Evolutionary conservation across 768 basidiomycete genomes (phyloP).

Genomic region (Tylopilus subfusipes): DNA sequence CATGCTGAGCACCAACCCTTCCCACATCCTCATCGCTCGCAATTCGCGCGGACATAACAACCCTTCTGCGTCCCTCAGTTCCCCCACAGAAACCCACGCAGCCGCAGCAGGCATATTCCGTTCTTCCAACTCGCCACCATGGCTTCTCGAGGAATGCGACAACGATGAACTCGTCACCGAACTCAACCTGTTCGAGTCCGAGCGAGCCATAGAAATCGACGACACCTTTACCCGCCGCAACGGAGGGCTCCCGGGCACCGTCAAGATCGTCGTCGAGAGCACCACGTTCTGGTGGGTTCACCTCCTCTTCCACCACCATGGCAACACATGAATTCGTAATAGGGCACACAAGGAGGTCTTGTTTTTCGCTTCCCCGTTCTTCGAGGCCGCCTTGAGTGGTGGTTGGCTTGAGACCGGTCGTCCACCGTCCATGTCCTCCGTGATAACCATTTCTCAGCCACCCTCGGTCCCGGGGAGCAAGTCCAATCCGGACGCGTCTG

Average conservation of each 20-base stretch:
- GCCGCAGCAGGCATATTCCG: conserved; percentile 83
- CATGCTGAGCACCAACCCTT: conserved; percentile 51
- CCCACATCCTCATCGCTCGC: conserved; percentile 85
- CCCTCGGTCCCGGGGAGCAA: conserved; percentile 54
- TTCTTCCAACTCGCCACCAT: conserved; percentile 74
- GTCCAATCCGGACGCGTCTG: conserved; percentile 37
- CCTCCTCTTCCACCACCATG: not conserved
- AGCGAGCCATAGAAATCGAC: conserved; percentile 75
- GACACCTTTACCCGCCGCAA: conserved; percentile 65
- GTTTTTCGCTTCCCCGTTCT: conserved; percentile 93
- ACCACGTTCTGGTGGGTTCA: conserved; percentile 85
- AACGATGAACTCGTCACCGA: conserved; percentile 67
- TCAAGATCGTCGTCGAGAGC: conserved; percentile 86
- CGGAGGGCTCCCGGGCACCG: conserved; percentile 72
- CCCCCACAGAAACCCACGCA: conserved; percentile 84
- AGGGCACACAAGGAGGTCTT: conserved; percentile 93
- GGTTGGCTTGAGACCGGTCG: conserved; percentile 90
- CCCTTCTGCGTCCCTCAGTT: conserved; percentile 76
- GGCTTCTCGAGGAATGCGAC: conserved; percentile 76
- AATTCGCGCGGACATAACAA: conserved; percentile 75
- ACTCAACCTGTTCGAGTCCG: conserved; percentile 60
- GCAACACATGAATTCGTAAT: conserved; percentile 4
- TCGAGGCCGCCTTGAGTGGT: conserved; percentile 86
- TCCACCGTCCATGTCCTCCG: conserved; percentile 73
- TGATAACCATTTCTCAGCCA: conserved; percentile 81